These are phyloP conservation scores for Penicillium diatomitis DNA, from an alignment of 495 filamentous ascomycete species.

Conservation along the genomic window DNA sequence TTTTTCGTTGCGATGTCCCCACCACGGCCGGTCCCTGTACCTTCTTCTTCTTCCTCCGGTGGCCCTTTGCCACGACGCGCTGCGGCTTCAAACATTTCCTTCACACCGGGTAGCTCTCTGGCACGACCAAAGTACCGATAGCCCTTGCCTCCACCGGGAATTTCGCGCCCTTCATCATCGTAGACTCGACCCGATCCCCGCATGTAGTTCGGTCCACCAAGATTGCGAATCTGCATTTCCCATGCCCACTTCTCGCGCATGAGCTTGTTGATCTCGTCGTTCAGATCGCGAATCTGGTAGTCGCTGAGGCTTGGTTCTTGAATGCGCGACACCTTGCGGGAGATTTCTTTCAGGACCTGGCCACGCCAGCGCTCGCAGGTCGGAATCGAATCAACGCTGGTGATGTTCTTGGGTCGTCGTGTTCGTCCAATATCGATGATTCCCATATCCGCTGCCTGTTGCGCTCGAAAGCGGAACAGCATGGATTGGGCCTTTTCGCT, in stretches of 20 bases:
- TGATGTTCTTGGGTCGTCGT: conserved; percentile 82
- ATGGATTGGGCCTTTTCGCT: conserved; percentile 98
- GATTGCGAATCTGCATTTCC: conserved; percentile 89
- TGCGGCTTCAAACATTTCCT: conserved; percentile 87
- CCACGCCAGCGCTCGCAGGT: conserved; percentile 96
- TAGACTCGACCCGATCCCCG: conserved; percentile 73
- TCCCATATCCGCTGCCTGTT: conserved; percentile 90
- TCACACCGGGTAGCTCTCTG: conserved; percentile 85
- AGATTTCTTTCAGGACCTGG: conserved; percentile 94
- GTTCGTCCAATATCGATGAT: conserved; percentile 91
- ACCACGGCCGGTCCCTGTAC: conserved; percentile 49
- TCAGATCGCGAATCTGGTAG: conserved; percentile 94
- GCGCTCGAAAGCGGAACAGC: conserved; percentile 99
- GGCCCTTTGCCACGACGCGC: conserved; percentile 45
- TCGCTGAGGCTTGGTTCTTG: conserved; percentile 83
- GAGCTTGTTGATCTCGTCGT: conserved; percentile 98
- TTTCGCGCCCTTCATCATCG: conserved; percentile 87
- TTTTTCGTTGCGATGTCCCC: conserved; percentile 64
- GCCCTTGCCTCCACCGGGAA: conserved; percentile 81
- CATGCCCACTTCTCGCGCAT: conserved; percentile 99
- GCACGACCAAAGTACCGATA: conserved; percentile 92
- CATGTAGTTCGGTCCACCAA: conserved; percentile 98
- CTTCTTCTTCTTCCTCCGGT: conserved; percentile 49
- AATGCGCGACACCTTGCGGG: conserved; percentile 90
- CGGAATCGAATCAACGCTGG: conserved; percentile 72